These are phyloP conservation scores for Bullera alba DNA, from an alignment of 768 basidiomycete genomes.

Conservation along the genomic window DNA sequence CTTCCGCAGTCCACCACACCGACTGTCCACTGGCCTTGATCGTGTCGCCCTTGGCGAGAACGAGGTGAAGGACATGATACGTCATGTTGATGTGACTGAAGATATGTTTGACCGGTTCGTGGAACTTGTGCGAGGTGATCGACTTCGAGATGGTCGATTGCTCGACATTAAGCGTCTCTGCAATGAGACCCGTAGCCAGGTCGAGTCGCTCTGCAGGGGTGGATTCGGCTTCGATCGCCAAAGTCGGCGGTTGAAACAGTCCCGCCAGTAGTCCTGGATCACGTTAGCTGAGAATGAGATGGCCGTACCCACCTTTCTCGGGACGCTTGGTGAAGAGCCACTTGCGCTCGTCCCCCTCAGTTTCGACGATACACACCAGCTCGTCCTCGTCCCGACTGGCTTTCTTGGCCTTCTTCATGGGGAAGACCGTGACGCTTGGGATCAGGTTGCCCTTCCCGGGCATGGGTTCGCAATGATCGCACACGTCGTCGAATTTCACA, in stretches of 20 bases:
- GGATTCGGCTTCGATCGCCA: slow-evolving; percentile 29
- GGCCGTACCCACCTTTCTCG: slow-evolving; percentile 57
- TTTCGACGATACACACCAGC: slow-evolving; percentile 78
- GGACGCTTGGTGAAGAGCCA: slow-evolving; percentile 73
- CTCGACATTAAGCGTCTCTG: not conserved
- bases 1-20: slow-evolving; percentile 21
- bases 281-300: not conserved
- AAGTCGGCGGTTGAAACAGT: slow-evolving; percentile 68
- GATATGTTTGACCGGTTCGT: slow-evolving; percentile 66
- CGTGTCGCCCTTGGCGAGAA: slow-evolving; percentile 4
- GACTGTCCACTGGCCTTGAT: slow-evolving; percentile 4
- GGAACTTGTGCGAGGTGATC: slow-evolving; percentile 43
- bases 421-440: slow-evolving; percentile 62
- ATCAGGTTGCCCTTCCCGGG: slow-evolving; percentile 13
- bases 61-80: slow-evolving; percentile 46
- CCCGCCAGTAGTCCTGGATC: slow-evolving; percentile 79
- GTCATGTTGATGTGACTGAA: slow-evolving; percentile 90
- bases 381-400: slow-evolving; percentile 77
- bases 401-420: slow-evolving; percentile 78
- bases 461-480: slow-evolving; percentile 33
- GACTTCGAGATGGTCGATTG: slow-evolving; percentile 48
- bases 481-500: slow-evolving; percentile 6
- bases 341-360: slow-evolving; percentile 52
- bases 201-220: not conserved
- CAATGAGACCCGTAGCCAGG: not conserved